phyloP scores from a whole-genome alignment of 2,329 filamentous ascomycete genomes.

The Byssothecium circinans region DNA sequence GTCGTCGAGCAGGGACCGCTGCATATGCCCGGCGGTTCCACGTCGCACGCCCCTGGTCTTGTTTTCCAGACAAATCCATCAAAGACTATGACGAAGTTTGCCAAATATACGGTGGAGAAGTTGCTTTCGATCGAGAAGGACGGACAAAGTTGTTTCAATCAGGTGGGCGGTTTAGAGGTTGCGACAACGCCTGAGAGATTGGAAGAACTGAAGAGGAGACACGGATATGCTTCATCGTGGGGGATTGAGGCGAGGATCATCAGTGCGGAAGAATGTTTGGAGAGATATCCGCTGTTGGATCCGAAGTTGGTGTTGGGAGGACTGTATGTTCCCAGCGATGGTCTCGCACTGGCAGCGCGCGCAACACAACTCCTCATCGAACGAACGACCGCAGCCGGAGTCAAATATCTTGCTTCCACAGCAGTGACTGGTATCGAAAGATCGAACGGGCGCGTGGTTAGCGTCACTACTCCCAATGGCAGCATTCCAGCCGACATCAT shows the following conservation, averaged over 20 bases:
- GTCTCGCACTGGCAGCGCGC: constrained; percentile 62
- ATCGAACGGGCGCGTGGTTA: constrained; percentile 55
- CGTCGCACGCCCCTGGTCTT: constrained; percentile 65
- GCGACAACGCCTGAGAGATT: constrained; percentile 62
- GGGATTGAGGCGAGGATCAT: constrained; percentile 60
- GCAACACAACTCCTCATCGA: constrained; percentile 64
- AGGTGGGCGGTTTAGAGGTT: constrained; percentile 64
- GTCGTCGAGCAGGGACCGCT: constrained; percentile 67
- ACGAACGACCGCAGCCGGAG: constrained; percentile 60
- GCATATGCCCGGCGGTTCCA: constrained; percentile 65
- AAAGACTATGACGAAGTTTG: constrained; percentile 61
- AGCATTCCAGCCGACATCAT: constrained; percentile 61
- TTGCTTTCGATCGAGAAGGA: constrained; percentile 54
- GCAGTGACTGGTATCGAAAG: constrained; percentile 61
- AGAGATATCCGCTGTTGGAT: constrained; percentile 59
- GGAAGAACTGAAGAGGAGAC: constrained; percentile 64
- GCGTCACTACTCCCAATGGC: constrained; percentile 55
- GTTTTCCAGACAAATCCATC: constrained; percentile 65
- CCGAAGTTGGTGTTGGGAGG: constrained; percentile 59
- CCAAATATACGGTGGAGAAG: constrained; percentile 65
- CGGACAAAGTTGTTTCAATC: constrained; percentile 59
- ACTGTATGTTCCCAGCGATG: constrained; percentile 62
- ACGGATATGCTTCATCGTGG: constrained; percentile 63
- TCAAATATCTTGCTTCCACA: constrained; percentile 59
- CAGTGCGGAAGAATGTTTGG: constrained; percentile 54